These are phyloP conservation scores for Thozetella sp. DNA, from an alignment of 495 filamentous ascomycete species.

Conservation along the genomic window DNA sequence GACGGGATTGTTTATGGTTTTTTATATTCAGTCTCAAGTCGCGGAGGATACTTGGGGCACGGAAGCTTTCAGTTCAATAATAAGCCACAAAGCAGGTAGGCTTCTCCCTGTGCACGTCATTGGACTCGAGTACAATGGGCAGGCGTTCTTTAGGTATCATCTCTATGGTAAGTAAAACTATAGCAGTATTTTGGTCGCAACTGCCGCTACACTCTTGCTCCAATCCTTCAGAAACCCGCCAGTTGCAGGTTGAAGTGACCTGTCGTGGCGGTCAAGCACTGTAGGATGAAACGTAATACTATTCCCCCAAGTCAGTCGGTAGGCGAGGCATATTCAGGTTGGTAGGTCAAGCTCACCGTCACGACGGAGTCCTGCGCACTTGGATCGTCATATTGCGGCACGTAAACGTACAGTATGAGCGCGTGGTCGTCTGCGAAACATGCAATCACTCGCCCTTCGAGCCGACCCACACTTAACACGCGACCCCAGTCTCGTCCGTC, in stretches of 20 bases:
- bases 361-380: slow-evolving; percentile 73
- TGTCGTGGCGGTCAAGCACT: slow-evolving; percentile 1
- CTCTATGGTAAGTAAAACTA: no score
- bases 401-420: slow-evolving; percentile 89
- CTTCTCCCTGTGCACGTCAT: neutral
- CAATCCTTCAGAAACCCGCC: neutral
- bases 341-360: slow-evolving; percentile 58
- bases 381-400: slow-evolving; percentile 68
- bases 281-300: slow-evolving; percentile 19
- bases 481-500: slow-evolving; percentile 91
- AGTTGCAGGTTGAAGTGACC: neutral
- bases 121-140: no score
- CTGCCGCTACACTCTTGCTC: no score
- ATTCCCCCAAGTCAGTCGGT: neutral
- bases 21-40: neutral
- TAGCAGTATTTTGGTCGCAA: no score
- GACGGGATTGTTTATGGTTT: neutral
- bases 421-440: slow-evolving; percentile 82
- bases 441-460: slow-evolving; percentile 90
- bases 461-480: slow-evolving; percentile 83
- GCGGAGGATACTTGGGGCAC: neutral
- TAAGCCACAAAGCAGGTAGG: neutral
- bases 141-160: no score
- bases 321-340: neutral
- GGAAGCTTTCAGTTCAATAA: neutral